Evolutionary conservation across 225 moss, liverwort and hornwort species (phyloP), one percentile per base, ranked within the genome.

Genomic region (Marchantia paleacea): DNA sequence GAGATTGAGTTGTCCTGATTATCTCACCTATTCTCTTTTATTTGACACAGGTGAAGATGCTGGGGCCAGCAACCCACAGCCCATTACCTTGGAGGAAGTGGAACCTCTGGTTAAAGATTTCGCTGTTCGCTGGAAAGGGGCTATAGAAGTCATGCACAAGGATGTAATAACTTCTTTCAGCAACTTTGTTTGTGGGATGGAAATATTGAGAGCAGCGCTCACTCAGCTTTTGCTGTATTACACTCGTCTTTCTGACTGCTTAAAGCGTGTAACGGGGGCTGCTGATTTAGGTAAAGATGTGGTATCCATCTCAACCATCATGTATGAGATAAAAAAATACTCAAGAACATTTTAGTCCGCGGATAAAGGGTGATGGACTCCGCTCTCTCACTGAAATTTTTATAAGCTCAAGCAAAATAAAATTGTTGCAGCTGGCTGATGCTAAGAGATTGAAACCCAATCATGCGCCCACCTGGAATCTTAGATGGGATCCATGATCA

Each of bases 131-230:
- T 95, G 97, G 97, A 99, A 95, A 88, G 95, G 92, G 58, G 97
- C 97, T 12, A 99, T 99, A 71, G 95, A 99, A 84, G 83, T 92
- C 55, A 99, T 99, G 97, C 97, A 99, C 89, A 99, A 99, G 85
- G 95, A 99, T 69, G 97, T 99, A 14, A 99, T 99, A 55, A 99
- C 97, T 20, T 99, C 97, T 6, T 99, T 99, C 80, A 99, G 97
- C 85, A 99, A 99, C 83, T 99, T 99, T 75, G 95, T 99, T 62
- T 99, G 97, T 80, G 97, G 97, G 66, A 99, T 99, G 97, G 97
- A 99, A 85, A 99, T 99, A 47, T 84, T 99, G 86, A 91, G 94
- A 81, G 95, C 97, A 18, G 97, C 97, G 30, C 91, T 99, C 16
- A 99, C 97, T 8, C 94, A 99, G 80, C 85, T 99, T 12, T 88